Base-by-base conservation (phyloP, 768 basidiomycete species). In the Rhodosporidiobolus odoratus region DNA sequence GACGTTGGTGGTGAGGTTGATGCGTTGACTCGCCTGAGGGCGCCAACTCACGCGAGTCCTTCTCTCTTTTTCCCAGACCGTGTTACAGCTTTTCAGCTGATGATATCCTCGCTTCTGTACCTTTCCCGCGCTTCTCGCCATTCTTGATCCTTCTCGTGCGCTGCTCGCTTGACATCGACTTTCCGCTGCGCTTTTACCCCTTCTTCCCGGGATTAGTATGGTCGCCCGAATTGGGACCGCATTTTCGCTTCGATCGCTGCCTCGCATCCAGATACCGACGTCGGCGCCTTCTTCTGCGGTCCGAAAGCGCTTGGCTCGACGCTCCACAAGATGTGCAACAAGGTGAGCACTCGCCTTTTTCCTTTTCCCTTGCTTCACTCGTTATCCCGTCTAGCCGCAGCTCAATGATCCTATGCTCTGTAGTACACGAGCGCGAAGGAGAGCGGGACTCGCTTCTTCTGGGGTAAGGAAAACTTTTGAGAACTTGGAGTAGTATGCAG, bases 1-100 rank as follows among this genome's bases (percentile, higher is more conserved):
- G 45, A 67, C 75, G 92, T 96, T 45, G 94, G 94, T 61, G 89
- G 90, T 2, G 90, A 95, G 71, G 88, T 87, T 80, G 94, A 97
- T 76, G 88, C 92, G 4, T 89, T 97, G 78, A 95, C 93, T 6
- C 84, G 87, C 2, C 83, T 96, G 17, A 85, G 92, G 30, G 88
- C 94, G 0, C 94, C 94, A 0, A 97, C 94, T 16, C 92, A 95
- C 80, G 94, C 89, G 77, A 91, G 93, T 52, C 34, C 27, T 27
- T 6, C 21, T 23, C 4, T 23, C 21, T n/a, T 2, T 50, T 32
- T 40, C 40, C 27, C n/a, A n/a, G n/a, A n/a, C n/a, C n/a, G n/a
- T n/a, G n/a, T n/a, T n/a, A n/a, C n/a, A n/a, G n/a, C n/a, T n/a
- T 35, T 38, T 37, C 15, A 23, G 7, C 45, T 37, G 27, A 45